Conservation (phyloP, 371 early-diverging fungal genomes). For the Sporodiniella umbellata region DNA sequence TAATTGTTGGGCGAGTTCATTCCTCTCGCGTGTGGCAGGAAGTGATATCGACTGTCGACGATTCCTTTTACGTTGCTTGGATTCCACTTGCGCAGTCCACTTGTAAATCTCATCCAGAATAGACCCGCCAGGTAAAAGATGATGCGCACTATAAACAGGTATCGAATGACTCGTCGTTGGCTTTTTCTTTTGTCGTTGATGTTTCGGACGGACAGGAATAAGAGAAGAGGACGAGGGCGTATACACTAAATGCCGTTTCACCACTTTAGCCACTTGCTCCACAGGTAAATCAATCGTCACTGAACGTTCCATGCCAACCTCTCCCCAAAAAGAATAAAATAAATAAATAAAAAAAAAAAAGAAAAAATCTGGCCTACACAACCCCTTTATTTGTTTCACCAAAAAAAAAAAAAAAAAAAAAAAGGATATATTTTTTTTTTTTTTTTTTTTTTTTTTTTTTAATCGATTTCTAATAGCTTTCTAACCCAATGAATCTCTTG, state of each 20-base stretch:
- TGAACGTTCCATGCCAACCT: conserved; percentile 34
- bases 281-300: conserved; percentile 58
- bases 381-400: too few species aligned
- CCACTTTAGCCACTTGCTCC: conserved; percentile 69
- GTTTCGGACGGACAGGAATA: conserved; percentile 22
- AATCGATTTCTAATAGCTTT: conserved; percentile 40
- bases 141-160: conserved; percentile 35
- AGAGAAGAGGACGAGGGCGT: conserved; percentile 43
- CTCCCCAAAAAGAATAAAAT: neutral
- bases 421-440: neutral
- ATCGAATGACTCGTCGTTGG: conserved; percentile 18
- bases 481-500: conserved; percentile 49
- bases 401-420: neutral
- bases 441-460: conserved; percentile 3
- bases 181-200: conserved; percentile 16
- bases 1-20: conserved; percentile 38
- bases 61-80: conserved; percentile 44
- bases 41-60: conserved; percentile 59
- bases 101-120: conserved; percentile 89
- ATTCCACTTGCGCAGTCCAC: conserved; percentile 83
- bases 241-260: conserved; percentile 67
- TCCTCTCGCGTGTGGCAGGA: conserved; percentile 35
- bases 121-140: conserved; percentile 67
- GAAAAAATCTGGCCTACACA: neutral
- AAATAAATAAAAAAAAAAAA: neutral